These are phyloP conservation scores for Pseudozyma flocculosa DNA, from an alignment of 1,284 basidiomycete genomes.

Conservation along the genomic window DNA sequence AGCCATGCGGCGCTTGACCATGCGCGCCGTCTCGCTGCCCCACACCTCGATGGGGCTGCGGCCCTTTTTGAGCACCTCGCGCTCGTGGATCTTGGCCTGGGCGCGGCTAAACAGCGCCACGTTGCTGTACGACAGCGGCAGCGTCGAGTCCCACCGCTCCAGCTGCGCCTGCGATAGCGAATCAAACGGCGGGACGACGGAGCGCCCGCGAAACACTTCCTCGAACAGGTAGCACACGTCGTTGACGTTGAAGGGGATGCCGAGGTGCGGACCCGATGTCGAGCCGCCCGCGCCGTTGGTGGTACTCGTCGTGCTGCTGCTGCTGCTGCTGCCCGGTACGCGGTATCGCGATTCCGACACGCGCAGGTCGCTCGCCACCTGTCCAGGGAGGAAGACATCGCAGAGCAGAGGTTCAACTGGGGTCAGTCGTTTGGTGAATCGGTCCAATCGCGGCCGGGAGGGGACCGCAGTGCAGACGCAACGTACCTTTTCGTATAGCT, in stretches of 20 bases:
- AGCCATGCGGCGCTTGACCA: conserved; percentile 45
- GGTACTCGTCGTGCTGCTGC: too few species aligned
- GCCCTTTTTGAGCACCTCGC: conserved; percentile 42
- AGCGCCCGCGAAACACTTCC: conserved; percentile 49
- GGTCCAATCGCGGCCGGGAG: too few species aligned
- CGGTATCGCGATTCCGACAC: too few species aligned
- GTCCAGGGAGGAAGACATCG: too few species aligned
- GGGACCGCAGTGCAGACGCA: too few species aligned
- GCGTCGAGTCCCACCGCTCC: conserved; percentile 50
- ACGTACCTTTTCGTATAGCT: conserved; percentile 47
- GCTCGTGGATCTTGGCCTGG: conserved; percentile 47
- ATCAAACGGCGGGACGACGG: conserved; percentile 49
- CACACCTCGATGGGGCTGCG: conserved; percentile 49
- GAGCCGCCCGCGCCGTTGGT: too few species aligned
- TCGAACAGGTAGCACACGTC: conserved; percentile 53
- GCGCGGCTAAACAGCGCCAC: conserved; percentile 46
- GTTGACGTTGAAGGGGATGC: too few species aligned
- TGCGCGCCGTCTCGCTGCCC: conserved; percentile 40
- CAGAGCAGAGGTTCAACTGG: too few species aligned
- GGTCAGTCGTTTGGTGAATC: too few species aligned
- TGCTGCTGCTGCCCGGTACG: too few species aligned
- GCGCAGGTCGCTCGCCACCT: too few species aligned
- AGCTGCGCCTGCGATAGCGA: conserved; percentile 35
- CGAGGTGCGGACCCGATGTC: too few species aligned
- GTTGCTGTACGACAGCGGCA: conserved; percentile 51